Evolutionary conservation across 345 rosid genomes (phyloP), one percentile per base, ranked within the genome.

Genomic region (Camelina laxa): DNA sequence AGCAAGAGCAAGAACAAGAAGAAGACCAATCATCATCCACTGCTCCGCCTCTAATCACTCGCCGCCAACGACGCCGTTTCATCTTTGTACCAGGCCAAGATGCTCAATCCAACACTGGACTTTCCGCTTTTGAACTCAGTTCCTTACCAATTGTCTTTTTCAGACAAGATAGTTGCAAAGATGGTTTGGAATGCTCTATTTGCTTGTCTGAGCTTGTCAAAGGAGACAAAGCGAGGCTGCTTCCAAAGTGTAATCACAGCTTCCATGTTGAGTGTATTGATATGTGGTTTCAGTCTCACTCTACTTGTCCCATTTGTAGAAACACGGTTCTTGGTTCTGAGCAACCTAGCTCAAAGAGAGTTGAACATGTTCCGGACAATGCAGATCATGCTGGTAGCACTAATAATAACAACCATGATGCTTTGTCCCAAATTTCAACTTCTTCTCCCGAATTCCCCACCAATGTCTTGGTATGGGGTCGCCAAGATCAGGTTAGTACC

Each of bases 261-360:
- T 96, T 96, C 73, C 99, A 96, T 48, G 88, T 88, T 30, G 98
- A 89, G 16, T 96, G 98, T 70, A 92, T 92, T 49, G 98, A 96
- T 65, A 91, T 91, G 98, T 96, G 99, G 98, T 88, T 96, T 68
- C 91, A 87, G 48, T 88, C 97, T 31, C 97, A 92, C 49, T 82
- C 89, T 1, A 92, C 99, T 48, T 95, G 97, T 74, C 99, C 98
- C 3, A 85, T 96, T 60, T 96, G 99, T 66, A 67, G 96, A 73
- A 86, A 87, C 67, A 77, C 80, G 0, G 85, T 87, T 55, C 85
- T 76, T 75, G 75, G 60, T 64, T 45, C 36, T 65, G 84, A 80
- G 6, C 9, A 55, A 42, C 76, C 51, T 41, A 41, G 16, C 54
- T 71, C 75, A 9, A 67, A 36, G 16, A 50, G 64, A 6, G 38